Percentiles rank a stretch among this genome's conserved stretches.
Evolutionary conservation across 371 early-diverging fungal species (phyloP).

Genomic region (Polyrhizophydium stewartii): DNA sequence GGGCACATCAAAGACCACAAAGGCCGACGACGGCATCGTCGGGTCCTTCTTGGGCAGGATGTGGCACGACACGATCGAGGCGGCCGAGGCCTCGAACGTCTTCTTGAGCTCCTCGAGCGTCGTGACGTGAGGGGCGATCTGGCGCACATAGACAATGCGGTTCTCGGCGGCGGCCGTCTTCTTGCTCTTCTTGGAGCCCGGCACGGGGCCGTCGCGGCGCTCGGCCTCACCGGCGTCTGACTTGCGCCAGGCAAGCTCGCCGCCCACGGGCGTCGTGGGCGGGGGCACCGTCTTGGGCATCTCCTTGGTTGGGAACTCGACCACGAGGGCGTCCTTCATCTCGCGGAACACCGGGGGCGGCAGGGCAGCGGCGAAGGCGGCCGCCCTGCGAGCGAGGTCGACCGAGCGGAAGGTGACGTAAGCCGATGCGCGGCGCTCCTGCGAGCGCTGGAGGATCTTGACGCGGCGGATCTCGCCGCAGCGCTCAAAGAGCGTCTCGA

Average conservation of each 20-base stretch:
- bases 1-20: slow-evolving; percentile 5
- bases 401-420: slow-evolving; percentile 31
- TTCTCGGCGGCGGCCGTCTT: slow-evolving; percentile 9
- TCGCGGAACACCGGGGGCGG: slow-evolving; percentile 4
- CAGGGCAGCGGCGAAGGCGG: not conserved
- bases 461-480: slow-evolving; percentile 25
- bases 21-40: not conserved
- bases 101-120: not conserved
- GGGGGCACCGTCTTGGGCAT: not conserved
- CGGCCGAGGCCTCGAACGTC: not conserved
- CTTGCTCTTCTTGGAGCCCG: slow-evolving; percentile 3
- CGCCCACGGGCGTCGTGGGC: too few relatives aligned
- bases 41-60: not conserved
- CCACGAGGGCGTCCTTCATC: slow-evolving; percentile 6
- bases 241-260: too few relatives aligned
- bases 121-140: not conserved
- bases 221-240: too few relatives aligned
- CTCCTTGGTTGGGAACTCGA: slow-evolving; percentile 11
- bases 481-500: slow-evolving; percentile 22
- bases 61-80: slow-evolving; percentile 2
- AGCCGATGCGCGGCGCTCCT: slow-evolving; percentile 31
- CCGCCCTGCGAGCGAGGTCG: slow-evolving; percentile 18
- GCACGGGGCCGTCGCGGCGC: not conserved
- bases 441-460: slow-evolving; percentile 32
- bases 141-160: slow-evolving; percentile 11